phyloP scores from a whole-genome alignment of 371 early-diverging fungal species.

The Mucor mucedo region DNA sequence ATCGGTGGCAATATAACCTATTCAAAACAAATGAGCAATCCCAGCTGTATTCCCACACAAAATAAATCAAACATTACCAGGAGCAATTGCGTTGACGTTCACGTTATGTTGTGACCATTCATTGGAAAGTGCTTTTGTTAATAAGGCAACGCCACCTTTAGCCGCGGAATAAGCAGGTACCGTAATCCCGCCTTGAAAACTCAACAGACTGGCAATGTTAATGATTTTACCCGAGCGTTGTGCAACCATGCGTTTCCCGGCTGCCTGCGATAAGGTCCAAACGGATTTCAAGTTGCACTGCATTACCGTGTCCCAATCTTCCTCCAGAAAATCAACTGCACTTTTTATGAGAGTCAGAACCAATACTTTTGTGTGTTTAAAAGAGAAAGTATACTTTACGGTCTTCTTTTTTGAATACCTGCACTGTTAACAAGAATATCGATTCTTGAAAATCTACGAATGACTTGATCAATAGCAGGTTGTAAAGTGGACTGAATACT shows the following conservation, averaged over 20 bases:
- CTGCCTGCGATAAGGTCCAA: constrained; percentile 35
- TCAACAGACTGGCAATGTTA: constrained; percentile 37
- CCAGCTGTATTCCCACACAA: too few relatives aligned
- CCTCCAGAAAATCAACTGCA: constrained; percentile 36
- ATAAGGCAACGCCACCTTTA: constrained; percentile 17
- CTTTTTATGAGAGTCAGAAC: constrained; percentile 1
- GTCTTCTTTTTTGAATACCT: constrained; percentile 21
- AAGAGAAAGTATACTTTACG: constrained; percentile 13
- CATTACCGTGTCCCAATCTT: constrained; percentile 39
- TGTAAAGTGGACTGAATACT: constrained; percentile 22
- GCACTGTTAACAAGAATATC: constrained; percentile 39
- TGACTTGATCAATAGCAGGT: constrained; percentile 23
- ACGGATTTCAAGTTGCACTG: constrained; percentile 43
- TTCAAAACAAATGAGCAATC: too few relatives aligned
- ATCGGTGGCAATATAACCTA: constrained; percentile 58
- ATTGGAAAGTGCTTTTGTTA: constrained; percentile 18
- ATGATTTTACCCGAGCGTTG: constrained; percentile 36
- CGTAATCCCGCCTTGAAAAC: constrained; percentile 35
- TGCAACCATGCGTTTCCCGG: constrained; percentile 33
- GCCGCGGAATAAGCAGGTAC: constrained; percentile 29
- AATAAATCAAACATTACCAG: constrained; percentile 32
- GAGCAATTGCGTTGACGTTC: constrained; percentile 62
- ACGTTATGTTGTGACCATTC: constrained; percentile 34
- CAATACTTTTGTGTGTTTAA: neutral
- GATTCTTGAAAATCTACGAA: constrained; percentile 26